A percentile compares a stretch with the other conserved stretches of the same genome.
phyloP scores from a whole-genome alignment of 257 asterid species.

The Osmanthus fragrans region DNA sequence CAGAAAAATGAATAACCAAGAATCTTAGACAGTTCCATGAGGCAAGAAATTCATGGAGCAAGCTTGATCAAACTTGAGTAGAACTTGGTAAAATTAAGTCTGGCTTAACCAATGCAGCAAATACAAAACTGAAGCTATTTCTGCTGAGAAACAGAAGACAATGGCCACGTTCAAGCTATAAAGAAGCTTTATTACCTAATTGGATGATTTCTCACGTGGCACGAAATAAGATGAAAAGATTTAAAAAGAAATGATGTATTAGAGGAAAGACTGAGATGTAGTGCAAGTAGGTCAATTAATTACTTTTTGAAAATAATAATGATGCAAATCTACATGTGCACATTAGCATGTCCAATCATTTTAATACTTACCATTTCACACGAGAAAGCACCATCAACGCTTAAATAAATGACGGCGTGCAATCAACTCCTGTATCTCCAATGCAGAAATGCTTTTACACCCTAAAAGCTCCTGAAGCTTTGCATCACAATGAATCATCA shows the following conservation, averaged over 20 bases:
- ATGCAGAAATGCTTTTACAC: conserved; percentile 58
- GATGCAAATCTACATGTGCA: background rate
- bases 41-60: background rate
- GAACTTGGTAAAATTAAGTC: background rate
- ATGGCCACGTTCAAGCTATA: background rate
- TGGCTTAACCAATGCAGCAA: background rate
- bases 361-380: conserved; percentile 39
- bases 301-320: background rate
- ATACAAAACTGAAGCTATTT: background rate
- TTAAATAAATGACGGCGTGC: conserved; percentile 47
- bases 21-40: background rate
- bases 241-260: background rate
- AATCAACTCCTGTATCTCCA: conserved; percentile 57
- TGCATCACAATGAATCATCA: conserved; percentile 45
- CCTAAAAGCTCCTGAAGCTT: conserved; percentile 61
- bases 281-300: conserved; percentile 3
- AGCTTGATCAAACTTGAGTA: background rate
- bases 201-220: background rate
- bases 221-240: background rate
- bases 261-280: background rate
- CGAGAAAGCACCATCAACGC: conserved; percentile 29
- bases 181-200: background rate
- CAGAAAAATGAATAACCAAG: background rate
- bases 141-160: background rate
- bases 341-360: background rate